Conservation (phyloP, 768 basidiomycete genomes). For the Suillus subluteus region DNA sequence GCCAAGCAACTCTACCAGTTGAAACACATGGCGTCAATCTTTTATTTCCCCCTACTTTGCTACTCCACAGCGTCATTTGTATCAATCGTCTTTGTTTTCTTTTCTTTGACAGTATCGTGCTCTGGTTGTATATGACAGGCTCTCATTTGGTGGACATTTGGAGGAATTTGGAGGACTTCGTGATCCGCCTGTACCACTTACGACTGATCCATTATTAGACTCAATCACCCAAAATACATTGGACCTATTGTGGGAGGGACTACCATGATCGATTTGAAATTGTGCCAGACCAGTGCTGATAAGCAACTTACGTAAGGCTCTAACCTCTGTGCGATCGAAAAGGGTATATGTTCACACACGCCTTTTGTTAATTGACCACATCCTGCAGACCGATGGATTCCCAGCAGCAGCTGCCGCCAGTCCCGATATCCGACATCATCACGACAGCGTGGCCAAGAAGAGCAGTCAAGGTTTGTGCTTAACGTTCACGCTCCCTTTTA, state of each 20-base stretch:
- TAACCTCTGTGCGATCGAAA: constrained; percentile 20
- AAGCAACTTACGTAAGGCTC: neutral
- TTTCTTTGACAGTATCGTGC: neutral
- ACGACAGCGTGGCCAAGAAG: constrained; percentile 53
- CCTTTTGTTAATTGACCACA: constrained; percentile 30
- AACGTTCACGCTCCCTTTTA: constrained; percentile 13
- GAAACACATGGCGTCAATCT: neutral
- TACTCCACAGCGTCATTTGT: neutral
- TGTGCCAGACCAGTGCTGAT: neutral
- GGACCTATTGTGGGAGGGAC: no score
- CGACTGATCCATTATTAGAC: no score
- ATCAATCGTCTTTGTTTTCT: neutral
- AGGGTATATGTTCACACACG: constrained; percentile 34
- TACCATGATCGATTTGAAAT: no score
- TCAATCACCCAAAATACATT: no score
- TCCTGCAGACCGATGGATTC: constrained; percentile 37
- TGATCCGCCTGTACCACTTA: neutral
- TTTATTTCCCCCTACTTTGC: neutral
- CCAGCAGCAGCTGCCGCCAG: constrained; percentile 34
- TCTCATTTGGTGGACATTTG: neutral
- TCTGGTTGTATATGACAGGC: neutral
- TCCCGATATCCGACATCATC: constrained; percentile 46
- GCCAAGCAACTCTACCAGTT: neutral
- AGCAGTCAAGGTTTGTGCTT: constrained; percentile 49
- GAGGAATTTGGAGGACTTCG: neutral